phyloP scores from a whole-genome alignment of 1,139 yeast species.

The Zhuliangozyma blackwelliae region DNA sequence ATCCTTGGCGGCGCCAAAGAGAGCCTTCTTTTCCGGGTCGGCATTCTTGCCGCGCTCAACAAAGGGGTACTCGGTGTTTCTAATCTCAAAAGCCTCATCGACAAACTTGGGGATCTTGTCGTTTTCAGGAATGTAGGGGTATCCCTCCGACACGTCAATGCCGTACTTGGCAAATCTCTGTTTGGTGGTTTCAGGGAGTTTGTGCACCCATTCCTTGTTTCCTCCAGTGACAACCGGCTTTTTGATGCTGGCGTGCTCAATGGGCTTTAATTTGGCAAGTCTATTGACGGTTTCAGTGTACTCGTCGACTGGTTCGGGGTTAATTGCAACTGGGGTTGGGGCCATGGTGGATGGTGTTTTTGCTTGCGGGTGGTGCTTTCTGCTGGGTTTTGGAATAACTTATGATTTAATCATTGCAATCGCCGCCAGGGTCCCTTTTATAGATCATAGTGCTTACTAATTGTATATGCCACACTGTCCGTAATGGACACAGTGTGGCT shows the following conservation, averaged over 20 bases:
- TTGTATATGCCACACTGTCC: no score
- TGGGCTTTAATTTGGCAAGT: slow-evolving; percentile 17
- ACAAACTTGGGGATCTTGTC: slow-evolving; percentile 43
- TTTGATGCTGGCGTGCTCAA: slow-evolving; percentile 13
- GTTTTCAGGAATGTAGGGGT: slow-evolving; percentile 23
- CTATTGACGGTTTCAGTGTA: slow-evolving; percentile 13
- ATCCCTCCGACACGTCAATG: slow-evolving; percentile 30
- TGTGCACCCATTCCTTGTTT: slow-evolving; percentile 15
- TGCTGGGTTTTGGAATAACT: no score
- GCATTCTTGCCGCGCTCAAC: slow-evolving; percentile 47
- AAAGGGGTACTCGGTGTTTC: slow-evolving; percentile 38
- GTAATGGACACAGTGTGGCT: no score
- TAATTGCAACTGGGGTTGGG: slow-evolving; percentile 7
- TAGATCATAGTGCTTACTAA: no score
- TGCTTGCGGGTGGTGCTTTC: no score
- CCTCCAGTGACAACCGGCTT: slow-evolving; percentile 10
- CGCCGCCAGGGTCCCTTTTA: no score
- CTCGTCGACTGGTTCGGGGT: slow-evolving; percentile 6
- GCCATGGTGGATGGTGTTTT: slow-evolving; percentile 3
- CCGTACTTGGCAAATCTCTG: slow-evolving; percentile 25
- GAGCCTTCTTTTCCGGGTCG: slow-evolving; percentile 50
- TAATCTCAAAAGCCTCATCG: slow-evolving; percentile 47
- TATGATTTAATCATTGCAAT: no score
- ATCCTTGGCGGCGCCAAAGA: slow-evolving; percentile 49
- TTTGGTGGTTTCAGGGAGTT: slow-evolving; percentile 27